phyloP scores from a whole-genome alignment of 1,284 basidiomycete species.

The Papiliotrema fonsecae region DNA sequence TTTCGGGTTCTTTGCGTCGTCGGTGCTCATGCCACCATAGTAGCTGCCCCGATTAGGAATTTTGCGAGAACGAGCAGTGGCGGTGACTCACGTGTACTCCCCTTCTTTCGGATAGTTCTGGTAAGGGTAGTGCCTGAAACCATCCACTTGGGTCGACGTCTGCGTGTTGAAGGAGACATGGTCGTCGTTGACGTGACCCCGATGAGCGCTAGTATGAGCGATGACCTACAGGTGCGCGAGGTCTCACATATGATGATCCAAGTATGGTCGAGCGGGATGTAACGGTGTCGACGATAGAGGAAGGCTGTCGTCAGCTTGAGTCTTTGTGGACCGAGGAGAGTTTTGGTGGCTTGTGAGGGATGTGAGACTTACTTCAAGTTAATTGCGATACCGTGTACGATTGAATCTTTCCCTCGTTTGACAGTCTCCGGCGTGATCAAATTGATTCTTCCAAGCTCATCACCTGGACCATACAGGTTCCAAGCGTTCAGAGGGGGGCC shows the following conservation, averaged over 20 bases:
- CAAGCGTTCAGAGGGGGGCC: constrained; percentile 36
- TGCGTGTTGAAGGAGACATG: constrained; percentile 46
- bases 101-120: constrained; percentile 24
- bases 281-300: constrained; percentile 10
- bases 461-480: constrained; percentile 28
- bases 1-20: constrained; percentile 18
- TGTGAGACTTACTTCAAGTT: constrained; percentile 27
- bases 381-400: constrained; percentile 25
- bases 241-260: constrained; percentile 22
- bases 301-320: constrained; percentile 8
- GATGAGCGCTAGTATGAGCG: constrained; percentile 8
- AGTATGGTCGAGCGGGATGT: constrained; percentile 9
- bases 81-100: constrained; percentile 14
- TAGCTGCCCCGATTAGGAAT: constrained; percentile 3
- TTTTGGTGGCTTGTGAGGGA: not conserved
- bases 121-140: constrained; percentile 42
- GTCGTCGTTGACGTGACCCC: constrained; percentile 33
- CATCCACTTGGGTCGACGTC: constrained; percentile 48
- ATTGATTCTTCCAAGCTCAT: constrained; percentile 33
- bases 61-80: not conserved
- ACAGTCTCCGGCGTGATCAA: constrained; percentile 27
- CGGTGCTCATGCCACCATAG: constrained; percentile 15
- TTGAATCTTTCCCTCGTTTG: constrained; percentile 20
- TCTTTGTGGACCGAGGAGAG: not conserved
- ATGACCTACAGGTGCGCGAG: too few relatives aligned